Evolutionary conservation across 2,329 filamentous ascomycete species (phyloP).

Genomic region (Elsinoe batatas): DNA sequence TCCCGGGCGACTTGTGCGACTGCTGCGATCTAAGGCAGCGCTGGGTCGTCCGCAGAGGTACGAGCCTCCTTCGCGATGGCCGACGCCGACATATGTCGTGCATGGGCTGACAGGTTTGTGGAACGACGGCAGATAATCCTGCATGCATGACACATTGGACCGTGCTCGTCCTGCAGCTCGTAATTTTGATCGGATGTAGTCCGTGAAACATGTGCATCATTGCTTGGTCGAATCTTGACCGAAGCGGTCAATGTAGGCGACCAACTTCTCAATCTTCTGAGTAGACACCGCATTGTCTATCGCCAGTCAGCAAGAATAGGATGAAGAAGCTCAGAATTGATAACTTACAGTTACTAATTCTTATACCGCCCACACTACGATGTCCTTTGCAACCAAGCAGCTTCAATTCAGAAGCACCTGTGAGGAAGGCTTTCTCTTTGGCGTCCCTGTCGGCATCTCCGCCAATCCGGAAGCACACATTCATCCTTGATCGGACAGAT

Average conservation of each 20-base stretch:
- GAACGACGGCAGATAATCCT: too few relatives aligned
- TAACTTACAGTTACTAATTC: constrained; percentile 61
- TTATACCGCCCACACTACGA: constrained; percentile 74
- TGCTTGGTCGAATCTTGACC: background rate
- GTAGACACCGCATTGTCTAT: constrained; percentile 66
- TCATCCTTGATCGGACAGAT: constrained; percentile 74
- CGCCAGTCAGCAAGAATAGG: background rate
- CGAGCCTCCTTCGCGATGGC: too few relatives aligned
- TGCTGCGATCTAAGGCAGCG: too few relatives aligned
- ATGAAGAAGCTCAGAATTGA: background rate
- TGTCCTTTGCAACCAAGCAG: constrained; percentile 82
- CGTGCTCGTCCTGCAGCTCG: background rate
- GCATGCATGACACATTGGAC: too few relatives aligned
- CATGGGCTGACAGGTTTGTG: too few relatives aligned
- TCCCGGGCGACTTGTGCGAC: too few relatives aligned
- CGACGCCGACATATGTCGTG: too few relatives aligned
- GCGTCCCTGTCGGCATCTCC: constrained; percentile 48
- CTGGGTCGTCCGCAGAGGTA: too few relatives aligned
- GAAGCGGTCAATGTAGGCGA: constrained; percentile 20
- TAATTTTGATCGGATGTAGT: background rate
- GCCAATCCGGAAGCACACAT: constrained; percentile 79
- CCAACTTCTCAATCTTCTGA: constrained; percentile 58
- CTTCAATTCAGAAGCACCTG: constrained; percentile 56
- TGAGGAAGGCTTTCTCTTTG: constrained; percentile 71
- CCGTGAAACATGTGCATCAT: background rate